Conservation (phyloP, 2,329 filamentous ascomycete species). For the Penicillium sumatraense region DNA sequence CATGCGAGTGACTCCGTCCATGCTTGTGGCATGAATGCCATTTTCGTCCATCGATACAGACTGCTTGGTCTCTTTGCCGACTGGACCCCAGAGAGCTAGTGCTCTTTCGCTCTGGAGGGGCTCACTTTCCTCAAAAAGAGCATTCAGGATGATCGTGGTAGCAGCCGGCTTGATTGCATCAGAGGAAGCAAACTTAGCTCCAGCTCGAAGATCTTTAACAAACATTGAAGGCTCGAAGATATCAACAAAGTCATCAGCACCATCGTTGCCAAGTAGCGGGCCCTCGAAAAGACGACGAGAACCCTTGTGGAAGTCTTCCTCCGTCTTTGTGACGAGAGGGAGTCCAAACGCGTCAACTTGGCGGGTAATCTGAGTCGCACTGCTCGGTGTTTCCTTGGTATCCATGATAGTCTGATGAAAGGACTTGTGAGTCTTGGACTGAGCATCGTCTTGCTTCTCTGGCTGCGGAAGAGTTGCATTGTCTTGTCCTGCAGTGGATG, state of each 20-base stretch:
- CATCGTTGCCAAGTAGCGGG: neutral
- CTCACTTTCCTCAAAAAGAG: slow-evolving; percentile 1
- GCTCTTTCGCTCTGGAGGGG: neutral
- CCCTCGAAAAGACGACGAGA: slow-evolving; percentile 2
- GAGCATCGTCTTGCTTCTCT: neutral
- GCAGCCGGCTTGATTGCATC: neutral
- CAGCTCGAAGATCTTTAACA: neutral
- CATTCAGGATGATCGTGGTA: neutral
- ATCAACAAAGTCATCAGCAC: neutral
- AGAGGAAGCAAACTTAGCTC: neutral
- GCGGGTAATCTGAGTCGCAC: too few species aligned
- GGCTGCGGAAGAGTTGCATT: neutral
- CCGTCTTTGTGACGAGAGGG: neutral
- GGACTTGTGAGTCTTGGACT: neutral
- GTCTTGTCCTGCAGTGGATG: neutral
- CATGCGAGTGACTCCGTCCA: neutral
- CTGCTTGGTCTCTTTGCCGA: slow-evolving; percentile 4
- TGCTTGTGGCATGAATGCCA: neutral
- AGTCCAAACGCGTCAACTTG: neutral
- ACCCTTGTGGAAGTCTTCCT: neutral
- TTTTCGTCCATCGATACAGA: neutral
- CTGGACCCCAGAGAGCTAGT: slow-evolving; percentile 4
- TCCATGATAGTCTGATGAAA: neutral
- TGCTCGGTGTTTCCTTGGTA: neutral
- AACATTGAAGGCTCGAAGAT: neutral